Conservation (phyloP, 352 stramenopile species). For the Achlya hypogyna region DNA sequence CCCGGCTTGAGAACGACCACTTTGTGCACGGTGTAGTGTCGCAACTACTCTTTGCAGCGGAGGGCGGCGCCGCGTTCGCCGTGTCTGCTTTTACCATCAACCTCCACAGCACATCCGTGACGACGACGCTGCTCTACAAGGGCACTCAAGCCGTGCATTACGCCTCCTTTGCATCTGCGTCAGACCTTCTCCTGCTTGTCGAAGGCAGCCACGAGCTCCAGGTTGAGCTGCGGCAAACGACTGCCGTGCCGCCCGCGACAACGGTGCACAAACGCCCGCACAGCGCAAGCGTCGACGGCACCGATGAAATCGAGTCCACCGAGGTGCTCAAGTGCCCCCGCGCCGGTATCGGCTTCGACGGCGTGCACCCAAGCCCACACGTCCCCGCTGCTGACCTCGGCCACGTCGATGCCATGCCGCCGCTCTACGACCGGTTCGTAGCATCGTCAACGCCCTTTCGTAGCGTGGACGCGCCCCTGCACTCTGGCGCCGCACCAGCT, state of each 20-base stretch:
- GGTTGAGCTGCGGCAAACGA: not conserved
- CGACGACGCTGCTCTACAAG: not conserved
- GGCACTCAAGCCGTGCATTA: constrained; percentile 19
- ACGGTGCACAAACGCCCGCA: constrained; percentile 41
- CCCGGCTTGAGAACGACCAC: not conserved
- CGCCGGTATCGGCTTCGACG: constrained; percentile 68
- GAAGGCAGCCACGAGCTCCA: constrained; percentile 47
- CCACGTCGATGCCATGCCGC: constrained; percentile 29
- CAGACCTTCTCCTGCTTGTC: constrained; percentile 42
- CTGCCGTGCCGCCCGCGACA: not conserved
- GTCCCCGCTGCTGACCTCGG: constrained; percentile 27
- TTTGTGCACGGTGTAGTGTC: not conserved
- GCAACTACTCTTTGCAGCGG: not conserved
- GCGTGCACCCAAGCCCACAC: constrained; percentile 50
- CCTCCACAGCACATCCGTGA: not conserved
- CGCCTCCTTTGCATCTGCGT: constrained; percentile 33
- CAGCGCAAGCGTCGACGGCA: constrained; percentile 27
- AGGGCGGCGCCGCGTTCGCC: not conserved
- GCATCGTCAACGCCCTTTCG: constrained; percentile 72
- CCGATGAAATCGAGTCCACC: not conserved
- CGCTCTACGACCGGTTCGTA: constrained; percentile 62
- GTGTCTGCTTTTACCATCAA: constrained; percentile 3
- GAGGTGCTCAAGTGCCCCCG: constrained; percentile 56
- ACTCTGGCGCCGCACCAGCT: constrained; percentile 30
- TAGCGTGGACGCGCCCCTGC: constrained; percentile 49